These are phyloP conservation scores for Leccinum pellstonianum DNA, from an alignment of 768 basidiomycete species.

Conservation along the genomic window DNA sequence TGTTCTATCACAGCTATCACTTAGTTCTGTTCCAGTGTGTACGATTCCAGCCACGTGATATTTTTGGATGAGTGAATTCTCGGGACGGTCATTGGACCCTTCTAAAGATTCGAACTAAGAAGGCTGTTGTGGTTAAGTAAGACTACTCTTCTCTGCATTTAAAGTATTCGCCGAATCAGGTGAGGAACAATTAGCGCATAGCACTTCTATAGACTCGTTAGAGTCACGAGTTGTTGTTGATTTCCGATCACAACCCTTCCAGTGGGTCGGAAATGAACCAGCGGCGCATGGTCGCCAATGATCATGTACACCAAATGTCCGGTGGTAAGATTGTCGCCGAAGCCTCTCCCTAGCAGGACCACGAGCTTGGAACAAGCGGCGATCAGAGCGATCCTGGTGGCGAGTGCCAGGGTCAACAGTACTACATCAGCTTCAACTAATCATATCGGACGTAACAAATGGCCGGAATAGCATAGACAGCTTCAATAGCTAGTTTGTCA, in stretches of 20 bases:
- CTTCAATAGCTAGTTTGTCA: not conserved
- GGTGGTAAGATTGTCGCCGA: not conserved
- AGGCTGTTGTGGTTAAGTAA: not conserved
- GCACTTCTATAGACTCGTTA: not conserved
- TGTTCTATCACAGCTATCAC: conserved; percentile 14
- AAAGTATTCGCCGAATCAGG: not conserved
- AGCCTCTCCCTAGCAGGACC: not conserved
- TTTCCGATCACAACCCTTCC: not conserved
- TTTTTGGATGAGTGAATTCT: not conserved
- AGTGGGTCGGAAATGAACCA: not conserved
- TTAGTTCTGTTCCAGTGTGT: conserved; percentile 4
- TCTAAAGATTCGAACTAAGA: not conserved
- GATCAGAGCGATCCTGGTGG: not conserved
- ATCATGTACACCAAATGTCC: not conserved
- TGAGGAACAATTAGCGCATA: not conserved
- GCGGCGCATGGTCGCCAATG: not conserved
- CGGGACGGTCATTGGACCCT: not conserved
- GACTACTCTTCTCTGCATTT: not conserved
- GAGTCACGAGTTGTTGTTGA: not conserved
- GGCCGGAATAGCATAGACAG: not conserved
- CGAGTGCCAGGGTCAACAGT: not conserved
- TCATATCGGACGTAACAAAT: not conserved
- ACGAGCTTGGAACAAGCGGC: not conserved
- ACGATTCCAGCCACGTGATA: not conserved
- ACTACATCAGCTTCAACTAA: not conserved